Evolutionary conservation across 1,284 basidiomycete genomes (phyloP), one percentile per base, ranked within the genome.

Genomic region (Ceratobasidium sp.): DNA sequence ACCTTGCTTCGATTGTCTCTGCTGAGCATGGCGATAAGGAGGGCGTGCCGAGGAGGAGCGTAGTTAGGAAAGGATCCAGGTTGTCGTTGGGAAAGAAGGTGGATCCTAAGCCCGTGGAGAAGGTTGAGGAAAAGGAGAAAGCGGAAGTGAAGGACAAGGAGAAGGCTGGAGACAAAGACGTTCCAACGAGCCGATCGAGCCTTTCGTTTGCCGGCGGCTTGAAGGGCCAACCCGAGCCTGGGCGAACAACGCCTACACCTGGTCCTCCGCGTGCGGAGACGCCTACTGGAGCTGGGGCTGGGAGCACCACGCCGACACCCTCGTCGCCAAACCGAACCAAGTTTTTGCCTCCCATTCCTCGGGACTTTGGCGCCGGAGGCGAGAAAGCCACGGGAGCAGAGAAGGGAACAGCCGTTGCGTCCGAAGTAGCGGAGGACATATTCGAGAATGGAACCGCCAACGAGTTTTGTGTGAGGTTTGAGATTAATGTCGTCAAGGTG

Each of bases 401-500:
- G 83, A 81, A 59, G 80, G 84, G 30, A 84, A 82, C 73, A 86
- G 32, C 86, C 2, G 80, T 88, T 73, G 88, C 88, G 0, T 87
- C 87, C 4, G 89, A 87, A 77, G 85, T 89, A 13, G 87, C 90
- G 73, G 85, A 87, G 41, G 89, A 91, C 41, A 80, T 89, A 76
- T 92, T 89, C 80, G 92, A 94, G 80, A 88, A 80, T 77, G 88
- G 90, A 80, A 88, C 89, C 18, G 87, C 89, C 72, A 83, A 89
- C 80, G 89, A 89, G 59, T 81, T 98, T 75, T 90, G 93, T 75
- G 96, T 98, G 13, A 86, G 94, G 75, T 98, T 98, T 82, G 96
- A 98, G 82, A 93, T 98, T 73, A 96, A 92, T 80, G 91, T 98
- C 75, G 93, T 98, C 79, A 96, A 96, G 87, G 94, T 96, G 77